Conservation (phyloP, 257 asterid species). For the Solanum etuberosum region DNA sequence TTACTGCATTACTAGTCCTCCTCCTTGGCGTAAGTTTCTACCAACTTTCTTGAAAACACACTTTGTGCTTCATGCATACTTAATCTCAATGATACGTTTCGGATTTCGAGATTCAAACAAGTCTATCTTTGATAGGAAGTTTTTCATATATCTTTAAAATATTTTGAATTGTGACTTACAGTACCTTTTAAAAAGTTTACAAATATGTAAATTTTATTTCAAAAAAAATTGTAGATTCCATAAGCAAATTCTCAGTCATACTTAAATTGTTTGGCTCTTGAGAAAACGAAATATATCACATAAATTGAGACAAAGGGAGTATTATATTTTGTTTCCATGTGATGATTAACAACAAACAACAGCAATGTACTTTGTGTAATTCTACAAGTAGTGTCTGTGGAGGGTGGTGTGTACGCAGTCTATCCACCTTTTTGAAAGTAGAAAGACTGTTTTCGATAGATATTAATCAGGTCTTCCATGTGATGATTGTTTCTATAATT, state of each 20-base stretch:
- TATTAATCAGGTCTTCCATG: neutral
- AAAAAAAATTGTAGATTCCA: no score
- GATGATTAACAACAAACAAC: neutral
- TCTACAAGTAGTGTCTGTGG: neutral
- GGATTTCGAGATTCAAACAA: neutral
- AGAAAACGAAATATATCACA: no score
- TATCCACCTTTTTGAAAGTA: neutral
- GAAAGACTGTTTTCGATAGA: neutral
- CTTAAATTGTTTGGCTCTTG: no score
- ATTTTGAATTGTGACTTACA: neutral
- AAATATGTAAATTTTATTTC: no score
- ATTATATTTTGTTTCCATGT: neutral
- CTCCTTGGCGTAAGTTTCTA: conserved; percentile 88
- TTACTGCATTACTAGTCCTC: conserved; percentile 88
- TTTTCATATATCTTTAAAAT: no score
- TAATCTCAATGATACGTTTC: neutral
- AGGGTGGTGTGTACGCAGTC: neutral
- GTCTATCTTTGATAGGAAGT: no score
- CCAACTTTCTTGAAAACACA: neutral
- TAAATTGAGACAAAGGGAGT: neutral
- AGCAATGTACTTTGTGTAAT: neutral
- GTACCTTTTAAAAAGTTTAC: accelerated
- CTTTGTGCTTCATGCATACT: neutral
- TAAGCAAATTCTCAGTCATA: no score
- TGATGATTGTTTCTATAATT: neutral